Percentiles rank a stretch among this genome's conserved stretches.
Conservation (phyloP, 2,329 filamentous ascomycete genomes). For the Arthrobotrys pseudoclavata region DNA sequence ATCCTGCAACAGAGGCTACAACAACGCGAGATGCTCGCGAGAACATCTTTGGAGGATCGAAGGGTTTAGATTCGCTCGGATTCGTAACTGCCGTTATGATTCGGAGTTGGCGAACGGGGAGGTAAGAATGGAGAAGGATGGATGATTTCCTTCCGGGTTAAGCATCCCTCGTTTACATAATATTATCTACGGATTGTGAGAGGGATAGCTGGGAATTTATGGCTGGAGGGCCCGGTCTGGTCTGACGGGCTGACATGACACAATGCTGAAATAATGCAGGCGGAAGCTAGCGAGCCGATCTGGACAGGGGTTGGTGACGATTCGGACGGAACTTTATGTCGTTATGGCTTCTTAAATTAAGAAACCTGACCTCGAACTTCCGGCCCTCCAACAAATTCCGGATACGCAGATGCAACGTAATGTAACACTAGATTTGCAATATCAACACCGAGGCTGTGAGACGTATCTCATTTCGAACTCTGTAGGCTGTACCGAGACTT, state of each 20-base stretch:
- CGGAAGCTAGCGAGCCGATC: conserved; percentile 30
- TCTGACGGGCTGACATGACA: conserved; percentile 7
- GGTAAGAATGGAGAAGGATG: background rate
- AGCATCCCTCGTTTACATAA: conserved; percentile 13
- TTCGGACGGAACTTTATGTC: conserved; percentile 3
- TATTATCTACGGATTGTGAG: background rate
- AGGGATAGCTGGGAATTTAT: conserved; percentile 9
- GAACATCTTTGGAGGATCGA: conserved; percentile 29
- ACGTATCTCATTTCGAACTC: background rate
- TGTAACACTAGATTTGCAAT: background rate
- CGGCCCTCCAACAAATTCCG: no score
- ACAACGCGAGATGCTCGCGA: conserved; percentile 40
- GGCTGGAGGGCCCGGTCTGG: background rate
- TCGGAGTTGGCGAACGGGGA: conserved; percentile 18
- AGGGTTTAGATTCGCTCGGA: background rate
- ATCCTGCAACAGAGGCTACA: conserved; percentile 24
- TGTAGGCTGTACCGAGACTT: background rate
- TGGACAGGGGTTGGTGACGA: conserved; percentile 7
- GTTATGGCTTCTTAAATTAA: background rate
- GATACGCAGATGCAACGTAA: conserved; percentile 9
- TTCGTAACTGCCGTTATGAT: background rate
- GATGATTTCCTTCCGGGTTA: background rate
- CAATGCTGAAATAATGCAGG: conserved; percentile 6
- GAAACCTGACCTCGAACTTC: no score
- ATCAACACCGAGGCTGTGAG: background rate